These are phyloP conservation scores for Stemphylium vesicarium DNA, from an alignment of 2,329 filamentous ascomycete genomes.

Conservation along the genomic window DNA sequence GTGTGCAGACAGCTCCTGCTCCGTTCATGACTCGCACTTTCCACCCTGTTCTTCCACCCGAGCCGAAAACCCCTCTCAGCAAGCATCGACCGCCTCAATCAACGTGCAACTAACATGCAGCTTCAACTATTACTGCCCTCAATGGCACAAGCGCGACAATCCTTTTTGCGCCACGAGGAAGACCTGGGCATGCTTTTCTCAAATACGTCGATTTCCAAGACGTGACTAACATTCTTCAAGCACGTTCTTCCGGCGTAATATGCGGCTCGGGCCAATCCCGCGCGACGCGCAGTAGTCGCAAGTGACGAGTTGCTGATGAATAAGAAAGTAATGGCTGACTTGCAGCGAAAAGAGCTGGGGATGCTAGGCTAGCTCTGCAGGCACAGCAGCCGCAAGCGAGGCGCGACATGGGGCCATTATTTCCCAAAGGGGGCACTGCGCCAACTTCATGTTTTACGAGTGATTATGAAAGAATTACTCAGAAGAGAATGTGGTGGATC, in stretches of 20 bases:
- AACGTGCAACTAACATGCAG: background rate
- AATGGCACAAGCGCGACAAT: constrained; percentile 11
- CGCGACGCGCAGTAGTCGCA: background rate
- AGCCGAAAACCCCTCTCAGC: too few species aligned
- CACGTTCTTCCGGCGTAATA: background rate
- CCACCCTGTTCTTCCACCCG: background rate
- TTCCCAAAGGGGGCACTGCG: background rate
- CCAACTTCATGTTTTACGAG: background rate
- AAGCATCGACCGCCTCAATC: background rate
- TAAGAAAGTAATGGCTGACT: constrained; percentile 26
- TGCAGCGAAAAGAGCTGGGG: constrained; percentile 17
- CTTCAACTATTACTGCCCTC: constrained; percentile 15
- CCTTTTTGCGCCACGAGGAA: background rate
- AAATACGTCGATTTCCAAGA: constrained; percentile 10
- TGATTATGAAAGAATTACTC: constrained; percentile 33
- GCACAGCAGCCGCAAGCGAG: constrained; percentile 20
- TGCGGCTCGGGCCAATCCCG: background rate
- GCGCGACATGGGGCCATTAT: constrained; percentile 3
- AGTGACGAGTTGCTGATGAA: constrained; percentile 27
- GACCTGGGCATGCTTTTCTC: background rate
- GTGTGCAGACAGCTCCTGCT: background rate
- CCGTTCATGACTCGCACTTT: background rate
- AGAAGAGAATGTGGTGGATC: constrained; percentile 1
- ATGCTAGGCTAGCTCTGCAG: constrained; percentile 12
- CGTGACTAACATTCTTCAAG: constrained; percentile 14